A percentile compares a stretch with the other conserved stretches of the same genome.
These are phyloP conservation scores for Clitopilus hobsonii DNA, from an alignment of 768 basidiomycete species.

Conservation along the genomic window DNA sequence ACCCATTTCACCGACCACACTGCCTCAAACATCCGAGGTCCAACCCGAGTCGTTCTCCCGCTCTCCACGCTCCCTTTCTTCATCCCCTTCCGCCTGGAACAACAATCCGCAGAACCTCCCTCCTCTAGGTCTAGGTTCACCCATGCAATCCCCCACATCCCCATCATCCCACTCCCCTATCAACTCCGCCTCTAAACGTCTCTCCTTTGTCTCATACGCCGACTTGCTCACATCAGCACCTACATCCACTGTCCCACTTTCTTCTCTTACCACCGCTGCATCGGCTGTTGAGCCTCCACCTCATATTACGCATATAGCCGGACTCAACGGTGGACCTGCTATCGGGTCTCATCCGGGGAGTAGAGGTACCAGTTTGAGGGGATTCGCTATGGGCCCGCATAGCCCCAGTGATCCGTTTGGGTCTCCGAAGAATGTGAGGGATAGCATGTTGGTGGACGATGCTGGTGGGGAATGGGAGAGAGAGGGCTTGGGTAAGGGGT, in stretches of 20 bases:
- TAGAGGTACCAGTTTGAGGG: constrained; percentile 20
- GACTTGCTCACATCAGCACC: constrained; percentile 82
- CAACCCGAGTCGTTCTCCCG: constrained; percentile 11
- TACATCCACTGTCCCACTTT: constrained; percentile 63
- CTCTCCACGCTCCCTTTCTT: constrained; percentile 12
- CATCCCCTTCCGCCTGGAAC: constrained; percentile 10
- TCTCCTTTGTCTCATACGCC: constrained; percentile 87
- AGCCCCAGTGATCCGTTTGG: background rate
- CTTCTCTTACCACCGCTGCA: constrained; percentile 64
- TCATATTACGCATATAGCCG: constrained; percentile 53
- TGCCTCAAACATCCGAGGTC: constrained; percentile 6
- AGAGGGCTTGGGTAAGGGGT: constrained; percentile 74
- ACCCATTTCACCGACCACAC: constrained; percentile 10
- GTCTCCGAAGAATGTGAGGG: constrained; percentile 15
- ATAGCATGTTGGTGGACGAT: constrained; percentile 49
- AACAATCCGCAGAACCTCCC: constrained; percentile 7
- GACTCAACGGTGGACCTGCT: constrained; percentile 17
- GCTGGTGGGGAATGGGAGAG: constrained; percentile 85
- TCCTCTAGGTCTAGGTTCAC: constrained; percentile 18
- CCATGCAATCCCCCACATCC: background rate
- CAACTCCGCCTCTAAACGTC: constrained; percentile 50
- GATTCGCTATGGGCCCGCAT: constrained; percentile 13
- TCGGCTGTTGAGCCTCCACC: constrained; percentile 59
- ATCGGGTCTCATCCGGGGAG: constrained; percentile 12
- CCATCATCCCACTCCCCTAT: constrained; percentile 18